Evolutionary conservation across 2,329 filamentous ascomycete genomes (phyloP), one percentile per base, ranked within the genome.

Genomic region (Cercospora zeina): DNA sequence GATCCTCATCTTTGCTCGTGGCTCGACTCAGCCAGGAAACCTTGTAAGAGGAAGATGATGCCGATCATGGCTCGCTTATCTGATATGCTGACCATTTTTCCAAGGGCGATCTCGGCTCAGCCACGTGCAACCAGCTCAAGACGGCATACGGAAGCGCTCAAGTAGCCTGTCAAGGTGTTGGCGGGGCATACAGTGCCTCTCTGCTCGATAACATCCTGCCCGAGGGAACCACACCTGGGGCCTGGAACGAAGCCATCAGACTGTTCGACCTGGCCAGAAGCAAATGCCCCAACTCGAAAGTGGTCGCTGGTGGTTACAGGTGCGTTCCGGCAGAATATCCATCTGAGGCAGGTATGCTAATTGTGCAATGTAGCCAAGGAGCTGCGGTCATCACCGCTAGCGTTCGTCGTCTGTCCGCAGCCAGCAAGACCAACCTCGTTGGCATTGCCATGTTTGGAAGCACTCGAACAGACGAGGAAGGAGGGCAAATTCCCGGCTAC

Each of bases 1-100:
- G 66, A 84, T 82, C 8, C 73, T 85, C 58, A 79, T 85, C 67
- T 85, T 82, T 65, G 83, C 83, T 16, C 79, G 83, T 16, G 83
- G 83, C 8, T 85, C 83, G 10, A 80, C 78, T 4, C 81, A 85
- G 69, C 33, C 63, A 0, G 82, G 82, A 34, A 85, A 83, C 67
- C 79, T 85, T 45, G 83, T 63, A 4, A n/a, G 47, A 16, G 13
- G 14, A 19, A 19, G n/a, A 4, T 2, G 2, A 51, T 21, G 21
- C n/a, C 13, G 30, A 51, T 24, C 39, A 7, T 45, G 19, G 30
- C 27, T 51, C 7, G 2, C 13, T 2, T 19, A n/a, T 16, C 19
- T 16, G 6, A 13, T 30, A 0, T 51, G 13, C 24, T 51, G 27
- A 30, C 13, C n/a, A 54, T 30, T 16, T 30, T 4, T 9, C 6